These are phyloP conservation scores for Amborella trichopoda DNA, from an alignment of 164 flowering plant species.

Conservation along the genomic window DNA sequence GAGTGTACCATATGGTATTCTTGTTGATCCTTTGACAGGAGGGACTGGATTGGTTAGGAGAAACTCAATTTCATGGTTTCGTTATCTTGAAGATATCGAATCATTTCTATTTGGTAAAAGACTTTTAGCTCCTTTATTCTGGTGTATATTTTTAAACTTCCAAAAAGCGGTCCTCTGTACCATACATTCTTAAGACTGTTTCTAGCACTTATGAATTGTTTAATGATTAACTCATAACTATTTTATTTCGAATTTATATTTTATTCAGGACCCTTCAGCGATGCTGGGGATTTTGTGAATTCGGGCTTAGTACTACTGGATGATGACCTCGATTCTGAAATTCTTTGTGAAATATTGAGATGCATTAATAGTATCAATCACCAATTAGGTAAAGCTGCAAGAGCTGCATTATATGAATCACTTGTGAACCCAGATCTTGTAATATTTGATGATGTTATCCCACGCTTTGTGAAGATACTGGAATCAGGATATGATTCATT, in stretches of 20 bases:
- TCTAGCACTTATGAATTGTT: too few species aligned
- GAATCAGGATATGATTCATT: conserved; percentile 56
- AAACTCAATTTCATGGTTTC: conserved; percentile 59
- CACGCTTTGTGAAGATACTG: conserved; percentile 51
- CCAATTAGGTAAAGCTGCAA: conserved; percentile 65
- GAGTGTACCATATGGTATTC: conserved; percentile 45
- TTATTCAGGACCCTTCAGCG: conserved; percentile 43
- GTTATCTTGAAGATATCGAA: conserved; percentile 65
- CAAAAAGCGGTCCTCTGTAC: too few species aligned
- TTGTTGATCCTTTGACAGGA: conserved; percentile 44
- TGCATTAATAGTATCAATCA: conserved; percentile 45
- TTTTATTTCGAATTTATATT: neutral
- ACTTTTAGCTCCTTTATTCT: conserved; percentile 3
- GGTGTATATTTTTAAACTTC: neutral
- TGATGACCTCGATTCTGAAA: conserved; percentile 34
- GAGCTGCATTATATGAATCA: conserved; percentile 61
- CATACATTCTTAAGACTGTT: too few species aligned
- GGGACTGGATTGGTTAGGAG: conserved; percentile 65
- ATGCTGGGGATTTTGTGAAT: conserved; percentile 25
- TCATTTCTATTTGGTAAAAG: conserved; percentile 51
- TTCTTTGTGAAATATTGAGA: conserved; percentile 50
- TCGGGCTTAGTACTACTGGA: conserved; percentile 27
- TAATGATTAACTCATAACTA: too few species aligned
- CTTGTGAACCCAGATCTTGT: conserved; percentile 29
- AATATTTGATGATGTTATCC: conserved; percentile 44